Conservation (phyloP, 2,329 filamentous ascomycete genomes). For the Nemania sp. region DNA sequence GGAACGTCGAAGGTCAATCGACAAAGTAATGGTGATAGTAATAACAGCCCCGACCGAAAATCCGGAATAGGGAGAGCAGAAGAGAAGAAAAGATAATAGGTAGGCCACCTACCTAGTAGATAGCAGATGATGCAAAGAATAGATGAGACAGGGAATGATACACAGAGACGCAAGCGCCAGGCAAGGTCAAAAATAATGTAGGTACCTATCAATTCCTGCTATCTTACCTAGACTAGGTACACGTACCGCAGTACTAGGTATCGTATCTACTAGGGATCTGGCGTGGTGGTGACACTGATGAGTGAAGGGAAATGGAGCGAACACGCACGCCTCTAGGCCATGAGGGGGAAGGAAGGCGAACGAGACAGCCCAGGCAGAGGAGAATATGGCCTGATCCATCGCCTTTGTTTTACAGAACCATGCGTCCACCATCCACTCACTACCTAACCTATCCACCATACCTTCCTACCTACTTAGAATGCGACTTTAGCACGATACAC, state of each 20-base stretch:
- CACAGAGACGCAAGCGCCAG: conserved; percentile 47
- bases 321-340: background rate
- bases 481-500: conserved; percentile 4
- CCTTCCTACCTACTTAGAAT: too few relatives aligned
- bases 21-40: conserved; percentile 44
- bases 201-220: background rate
- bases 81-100: conserved; percentile 35
- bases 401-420: conserved; percentile 19
- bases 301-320: background rate
- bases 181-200: conserved; percentile 34
- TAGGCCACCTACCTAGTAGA: conserved; percentile 9
- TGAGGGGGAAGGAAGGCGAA: background rate
- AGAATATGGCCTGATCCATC: conserved; percentile 40
- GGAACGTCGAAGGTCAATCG: conserved; percentile 45
- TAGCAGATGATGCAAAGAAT: conserved; percentile 37
- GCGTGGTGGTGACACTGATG: background rate
- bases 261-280: background rate
- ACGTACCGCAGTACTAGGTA: background rate
- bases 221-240: background rate
- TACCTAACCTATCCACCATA: too few relatives aligned
- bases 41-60: conserved; percentile 39
- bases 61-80: conserved; percentile 39
- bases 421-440: conserved; percentile 1
- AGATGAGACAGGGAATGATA: conserved; percentile 44
- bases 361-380: conserved; percentile 18